Conservation (phyloP, 768 basidiomycete genomes). For the Gymnopilus junonius region DNA sequence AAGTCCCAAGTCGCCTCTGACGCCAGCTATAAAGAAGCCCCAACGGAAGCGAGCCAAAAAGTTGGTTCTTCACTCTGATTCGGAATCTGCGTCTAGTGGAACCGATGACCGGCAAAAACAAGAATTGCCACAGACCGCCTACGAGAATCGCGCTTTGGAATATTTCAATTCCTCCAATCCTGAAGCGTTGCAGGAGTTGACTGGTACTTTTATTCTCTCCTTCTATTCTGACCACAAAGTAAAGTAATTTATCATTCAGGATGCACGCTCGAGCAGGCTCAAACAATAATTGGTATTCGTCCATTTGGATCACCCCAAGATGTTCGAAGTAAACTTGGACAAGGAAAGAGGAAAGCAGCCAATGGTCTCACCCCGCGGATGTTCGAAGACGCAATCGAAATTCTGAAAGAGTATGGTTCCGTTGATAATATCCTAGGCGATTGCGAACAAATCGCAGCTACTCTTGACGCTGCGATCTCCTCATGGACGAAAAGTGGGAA, state of each 20-base stretch:
- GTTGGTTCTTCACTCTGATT: conserved; percentile 69
- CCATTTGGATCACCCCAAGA: conserved; percentile 83
- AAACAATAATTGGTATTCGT: conserved; percentile 74
- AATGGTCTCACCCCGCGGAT: conserved; percentile 86
- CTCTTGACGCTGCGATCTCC: conserved; percentile 73
- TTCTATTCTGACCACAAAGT: background rate
- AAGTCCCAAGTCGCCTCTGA: conserved; percentile 37
- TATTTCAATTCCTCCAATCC: conserved; percentile 69
- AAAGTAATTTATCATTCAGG: conserved; percentile 46
- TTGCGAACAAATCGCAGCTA: conserved; percentile 85
- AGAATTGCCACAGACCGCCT: conserved; percentile 35
- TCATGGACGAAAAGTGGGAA: conserved; percentile 68
- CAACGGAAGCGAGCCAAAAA: conserved; percentile 61
- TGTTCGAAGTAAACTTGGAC: conserved; percentile 73
- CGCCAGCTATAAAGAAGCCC: conserved; percentile 42
- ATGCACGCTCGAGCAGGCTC: conserved; percentile 82
- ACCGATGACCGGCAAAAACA: conserved; percentile 38
- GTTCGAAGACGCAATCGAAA: conserved; percentile 87
- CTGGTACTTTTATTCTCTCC: conserved; percentile 50
- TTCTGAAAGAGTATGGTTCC: conserved; percentile 83
- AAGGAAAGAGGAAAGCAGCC: conserved; percentile 87
- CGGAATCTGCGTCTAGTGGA: conserved; percentile 54
- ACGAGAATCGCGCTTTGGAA: conserved; percentile 58
- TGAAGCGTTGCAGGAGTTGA: conserved; percentile 75
- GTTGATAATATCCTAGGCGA: conserved; percentile 89